Percentiles rank a stretch among this genome's conserved stretches.
Conservation (phyloP, 352 stramenopile genomes). For the Pythium graminicola region DNA sequence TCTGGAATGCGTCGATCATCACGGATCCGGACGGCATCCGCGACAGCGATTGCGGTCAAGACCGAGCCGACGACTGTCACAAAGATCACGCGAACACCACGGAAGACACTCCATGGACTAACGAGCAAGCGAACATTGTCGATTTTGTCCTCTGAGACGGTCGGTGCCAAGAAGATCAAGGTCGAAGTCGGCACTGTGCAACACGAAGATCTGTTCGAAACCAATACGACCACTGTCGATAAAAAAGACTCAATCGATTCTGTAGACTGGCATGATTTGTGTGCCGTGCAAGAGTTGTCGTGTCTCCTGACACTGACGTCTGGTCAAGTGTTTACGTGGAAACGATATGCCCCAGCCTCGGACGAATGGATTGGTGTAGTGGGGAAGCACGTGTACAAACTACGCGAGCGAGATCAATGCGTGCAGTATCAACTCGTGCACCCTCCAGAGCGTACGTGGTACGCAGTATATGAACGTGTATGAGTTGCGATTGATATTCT, state of each 20-base stretch:
- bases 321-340: conserved; percentile 29
- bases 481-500: background rate
- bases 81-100: background rate
- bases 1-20: conserved; percentile 17
- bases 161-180: conserved; percentile 24
- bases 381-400: conserved; percentile 15
- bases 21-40: conserved; percentile 6
- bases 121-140: conserved; percentile 11
- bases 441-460: conserved; percentile 16
- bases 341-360: conserved; percentile 6
- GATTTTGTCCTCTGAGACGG: background rate
- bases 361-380: conserved; percentile 21
- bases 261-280: conserved; percentile 22
- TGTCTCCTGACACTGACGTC: conserved; percentile 26
- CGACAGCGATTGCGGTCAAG: conserved; percentile 3
- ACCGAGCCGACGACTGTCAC: background rate
- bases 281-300: conserved; percentile 16
- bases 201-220: too few species aligned
- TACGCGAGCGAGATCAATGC: conserved; percentile 17
- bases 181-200: conserved; percentile 11
- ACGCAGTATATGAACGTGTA: background rate
- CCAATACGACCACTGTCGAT: background rate
- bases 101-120: background rate
- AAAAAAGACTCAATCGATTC: too few species aligned
- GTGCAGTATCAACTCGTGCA: conserved; percentile 22